Percentiles rank a stretch among this genome's conserved stretches.
Evolutionary conservation across 495 filamentous ascomycete species (phyloP).

Genomic region (Lasiosphaeria miniovina): DNA sequence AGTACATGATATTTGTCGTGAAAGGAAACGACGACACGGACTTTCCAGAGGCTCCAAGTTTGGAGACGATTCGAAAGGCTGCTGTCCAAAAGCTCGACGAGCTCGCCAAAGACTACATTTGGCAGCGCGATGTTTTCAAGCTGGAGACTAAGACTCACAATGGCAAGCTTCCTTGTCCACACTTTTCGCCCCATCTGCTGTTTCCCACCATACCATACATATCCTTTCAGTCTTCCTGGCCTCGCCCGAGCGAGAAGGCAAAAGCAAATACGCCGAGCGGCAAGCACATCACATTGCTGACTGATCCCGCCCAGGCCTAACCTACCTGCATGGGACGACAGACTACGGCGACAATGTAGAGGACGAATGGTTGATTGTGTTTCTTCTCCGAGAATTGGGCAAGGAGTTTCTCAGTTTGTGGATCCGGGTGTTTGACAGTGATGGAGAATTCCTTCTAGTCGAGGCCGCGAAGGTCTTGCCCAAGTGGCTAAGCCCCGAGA

Average conservation of each 20-base stretch:
- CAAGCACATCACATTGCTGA: neutral
- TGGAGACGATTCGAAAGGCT: constrained; percentile 69
- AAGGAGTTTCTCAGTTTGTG: constrained; percentile 70
- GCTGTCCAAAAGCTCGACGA: constrained; percentile 59
- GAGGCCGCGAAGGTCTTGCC: constrained; percentile 89
- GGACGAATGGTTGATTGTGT: constrained; percentile 96
- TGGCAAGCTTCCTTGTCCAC: constrained; percentile 38
- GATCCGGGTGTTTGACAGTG: constrained; percentile 78
- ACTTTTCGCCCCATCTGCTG: neutral
- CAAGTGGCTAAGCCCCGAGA: constrained; percentile 87
- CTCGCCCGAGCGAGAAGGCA: no score
- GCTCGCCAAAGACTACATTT: constrained; percentile 81
- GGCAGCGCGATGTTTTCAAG: constrained; percentile 81
- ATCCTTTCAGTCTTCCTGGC: neutral
- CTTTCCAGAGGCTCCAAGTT: constrained; percentile 36
- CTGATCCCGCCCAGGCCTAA: constrained; percentile 27
- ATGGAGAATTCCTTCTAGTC: constrained; percentile 92
- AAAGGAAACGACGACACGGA: constrained; percentile 49
- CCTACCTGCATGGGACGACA: constrained; percentile 65
- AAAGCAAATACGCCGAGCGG: no score
- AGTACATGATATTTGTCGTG: constrained; percentile 78
- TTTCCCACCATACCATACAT: neutral
- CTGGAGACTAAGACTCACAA: constrained; percentile 57
- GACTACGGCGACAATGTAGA: constrained; percentile 92
- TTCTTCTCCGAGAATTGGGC: constrained; percentile 79